Evolutionary conservation across 2,329 filamentous ascomycete genomes (phyloP).

Genomic region (Monosporascus sp.): DNA sequence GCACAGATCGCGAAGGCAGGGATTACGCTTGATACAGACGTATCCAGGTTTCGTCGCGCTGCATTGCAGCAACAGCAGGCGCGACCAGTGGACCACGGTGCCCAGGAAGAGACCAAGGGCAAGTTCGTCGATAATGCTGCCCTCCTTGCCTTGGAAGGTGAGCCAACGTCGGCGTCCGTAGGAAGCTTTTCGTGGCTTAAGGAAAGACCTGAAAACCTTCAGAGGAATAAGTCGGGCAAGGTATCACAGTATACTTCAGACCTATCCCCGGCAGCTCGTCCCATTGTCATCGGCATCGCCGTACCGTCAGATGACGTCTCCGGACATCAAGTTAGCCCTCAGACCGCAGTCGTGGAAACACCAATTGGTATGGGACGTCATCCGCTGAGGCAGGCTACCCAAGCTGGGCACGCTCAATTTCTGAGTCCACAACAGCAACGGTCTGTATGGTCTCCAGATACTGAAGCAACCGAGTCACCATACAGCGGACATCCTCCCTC

Average conservation of each 20-base stretch:
- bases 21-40: conserved; percentile 66
- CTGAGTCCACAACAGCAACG: conserved; percentile 32
- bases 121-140: conserved; percentile 57
- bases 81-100: conserved; percentile 21
- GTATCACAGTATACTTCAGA: conserved; percentile 30
- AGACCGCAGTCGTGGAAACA: conserved; percentile 39
- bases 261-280: conserved; percentile 63
- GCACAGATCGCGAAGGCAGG: conserved; percentile 55
- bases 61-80: conserved; percentile 32
- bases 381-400: conserved; percentile 13
- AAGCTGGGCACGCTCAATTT: conserved; percentile 13
- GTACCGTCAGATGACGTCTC: conserved; percentile 49
- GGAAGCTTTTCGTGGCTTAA: conserved; percentile 54
- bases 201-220: conserved; percentile 26
- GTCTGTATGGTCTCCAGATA: conserved; percentile 58
- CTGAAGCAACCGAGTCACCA: conserved; percentile 43
- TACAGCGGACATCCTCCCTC: conserved; percentile 42
- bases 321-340: conserved; percentile 45
- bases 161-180: conserved; percentile 46
- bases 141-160: conserved; percentile 53
- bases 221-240: conserved; percentile 17
- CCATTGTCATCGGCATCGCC: conserved; percentile 67
- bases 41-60: conserved; percentile 47
- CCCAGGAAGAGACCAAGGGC: conserved; percentile 21
- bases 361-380: conserved; percentile 28